These are phyloP conservation scores for Aciculoconidium aculeatum DNA, from an alignment of 805 yeast genomes.

Conservation along the genomic window DNA sequence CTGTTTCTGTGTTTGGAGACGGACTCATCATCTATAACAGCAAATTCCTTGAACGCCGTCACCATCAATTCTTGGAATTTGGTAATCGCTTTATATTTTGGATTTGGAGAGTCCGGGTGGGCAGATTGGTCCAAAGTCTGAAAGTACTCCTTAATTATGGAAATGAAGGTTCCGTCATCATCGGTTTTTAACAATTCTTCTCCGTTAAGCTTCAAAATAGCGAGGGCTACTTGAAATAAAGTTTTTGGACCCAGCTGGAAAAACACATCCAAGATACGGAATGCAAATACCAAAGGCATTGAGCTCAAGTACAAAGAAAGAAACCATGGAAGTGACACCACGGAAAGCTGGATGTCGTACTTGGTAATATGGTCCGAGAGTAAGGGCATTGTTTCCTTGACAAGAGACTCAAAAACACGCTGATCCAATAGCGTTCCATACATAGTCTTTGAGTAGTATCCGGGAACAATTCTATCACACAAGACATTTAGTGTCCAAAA, in stretches of 20 bases:
- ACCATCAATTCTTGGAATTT: constrained; percentile 87
- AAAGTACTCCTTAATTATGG: constrained; percentile 79
- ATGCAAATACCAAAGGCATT: constrained; percentile 92
- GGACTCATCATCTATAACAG: constrained; percentile 68
- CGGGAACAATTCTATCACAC: constrained; percentile 86
- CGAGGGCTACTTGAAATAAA: constrained; percentile 88
- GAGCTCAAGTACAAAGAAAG: constrained; percentile 82
- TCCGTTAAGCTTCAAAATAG: constrained; percentile 83
- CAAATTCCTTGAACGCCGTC: constrained; percentile 87
- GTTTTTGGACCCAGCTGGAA: constrained; percentile 86
- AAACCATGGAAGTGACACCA: constrained; percentile 95
- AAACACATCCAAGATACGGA: constrained; percentile 84
- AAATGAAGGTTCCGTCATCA: constrained; percentile 91
- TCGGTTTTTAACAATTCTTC: constrained; percentile 71
- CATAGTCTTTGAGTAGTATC: constrained; percentile 95
- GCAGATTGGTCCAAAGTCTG: constrained; percentile 71
- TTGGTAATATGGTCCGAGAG: constrained; percentile 75
- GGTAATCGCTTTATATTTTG: constrained; percentile 61
- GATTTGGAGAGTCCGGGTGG: constrained; percentile 63
- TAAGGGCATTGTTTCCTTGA: constrained; percentile 83
- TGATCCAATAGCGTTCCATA: constrained; percentile 94
- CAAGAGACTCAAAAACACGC: constrained; percentile 84
- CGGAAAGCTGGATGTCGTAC: constrained; percentile 85
- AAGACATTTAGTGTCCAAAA: constrained; percentile 83
- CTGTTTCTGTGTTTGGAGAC: constrained; percentile 64